Evolutionary conservation across 306 rosid species (phyloP).

Genomic region (Pyrus pyrifolia): DNA sequence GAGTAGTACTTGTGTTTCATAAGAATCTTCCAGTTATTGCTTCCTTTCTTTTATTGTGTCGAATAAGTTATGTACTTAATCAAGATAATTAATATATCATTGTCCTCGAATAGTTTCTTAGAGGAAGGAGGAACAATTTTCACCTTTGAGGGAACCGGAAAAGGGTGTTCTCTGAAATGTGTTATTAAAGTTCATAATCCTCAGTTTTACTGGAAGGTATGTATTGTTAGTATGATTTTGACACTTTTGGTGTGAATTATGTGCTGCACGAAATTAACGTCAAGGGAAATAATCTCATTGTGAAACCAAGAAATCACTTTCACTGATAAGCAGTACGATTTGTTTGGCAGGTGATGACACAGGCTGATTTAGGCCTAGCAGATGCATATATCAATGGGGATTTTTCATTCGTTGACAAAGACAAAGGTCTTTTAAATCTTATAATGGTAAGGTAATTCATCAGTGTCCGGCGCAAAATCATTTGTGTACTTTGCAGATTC

Average conservation of each 20-base stretch:
- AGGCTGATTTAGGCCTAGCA: conserved; percentile 90
- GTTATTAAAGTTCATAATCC: conserved; percentile 60
- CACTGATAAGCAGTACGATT: background rate
- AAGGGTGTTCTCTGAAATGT: conserved; percentile 35
- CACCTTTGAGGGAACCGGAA: conserved; percentile 62
- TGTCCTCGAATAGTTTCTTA: conserved; percentile 41
- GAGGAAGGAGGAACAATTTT: conserved; percentile 91
- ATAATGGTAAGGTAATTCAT: conserved; percentile 40
- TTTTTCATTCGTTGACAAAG: conserved; percentile 66
- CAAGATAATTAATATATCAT: conserved; percentile 5
- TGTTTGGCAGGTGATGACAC: conserved; percentile 67
- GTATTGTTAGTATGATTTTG: background rate
- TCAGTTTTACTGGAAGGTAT: conserved; percentile 93
- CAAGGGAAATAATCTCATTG: too few species aligned
- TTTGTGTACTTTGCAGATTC: background rate
- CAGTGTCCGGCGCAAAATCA: background rate
- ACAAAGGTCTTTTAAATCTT: conserved; percentile 61
- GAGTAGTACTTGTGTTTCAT: conserved; percentile 23
- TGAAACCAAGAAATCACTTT: background rate
- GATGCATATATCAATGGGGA: conserved; percentile 80
- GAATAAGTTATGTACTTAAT: background rate
- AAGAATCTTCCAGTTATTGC: too few species aligned
- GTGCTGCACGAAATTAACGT: background rate
- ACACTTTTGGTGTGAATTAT: background rate
- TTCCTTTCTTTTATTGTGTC: background rate